These are phyloP conservation scores for Beauveria medogensis DNA, from an alignment of 2,329 filamentous ascomycete genomes.

Conservation along the genomic window DNA sequence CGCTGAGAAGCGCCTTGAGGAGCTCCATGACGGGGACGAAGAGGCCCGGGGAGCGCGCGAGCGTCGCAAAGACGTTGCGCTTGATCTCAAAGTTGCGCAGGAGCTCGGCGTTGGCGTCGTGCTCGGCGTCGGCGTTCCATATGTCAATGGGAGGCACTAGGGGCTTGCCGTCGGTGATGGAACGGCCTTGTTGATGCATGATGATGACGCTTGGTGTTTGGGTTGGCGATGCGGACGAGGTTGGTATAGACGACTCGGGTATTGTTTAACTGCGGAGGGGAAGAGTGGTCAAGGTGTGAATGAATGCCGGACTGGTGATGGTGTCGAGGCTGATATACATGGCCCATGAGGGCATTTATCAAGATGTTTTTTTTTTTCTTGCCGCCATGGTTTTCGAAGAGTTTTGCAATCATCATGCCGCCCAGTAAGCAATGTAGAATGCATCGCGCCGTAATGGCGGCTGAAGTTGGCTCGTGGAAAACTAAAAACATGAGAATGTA, in stretches of 20 bases:
- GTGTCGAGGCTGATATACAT: background rate
- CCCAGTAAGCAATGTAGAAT: no score
- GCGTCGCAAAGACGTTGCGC: background rate
- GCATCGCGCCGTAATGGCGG: no score
- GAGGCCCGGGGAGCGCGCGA: background rate
- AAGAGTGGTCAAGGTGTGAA: no score
- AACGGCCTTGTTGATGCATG: background rate
- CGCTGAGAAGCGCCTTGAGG: background rate
- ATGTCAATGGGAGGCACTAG: background rate
- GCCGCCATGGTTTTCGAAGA: background rate
- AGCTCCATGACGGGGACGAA: background rate
- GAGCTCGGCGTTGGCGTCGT: background rate
- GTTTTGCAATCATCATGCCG: background rate
- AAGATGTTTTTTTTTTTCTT: background rate
- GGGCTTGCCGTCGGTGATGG: background rate
- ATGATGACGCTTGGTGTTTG: background rate
- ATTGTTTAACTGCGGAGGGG: no score
- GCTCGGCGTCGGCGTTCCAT: background rate
- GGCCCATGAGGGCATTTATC: background rate
- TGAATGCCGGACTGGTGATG: no score
- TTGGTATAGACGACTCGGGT: background rate
- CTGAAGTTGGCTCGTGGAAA: no score
- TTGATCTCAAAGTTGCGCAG: background rate
- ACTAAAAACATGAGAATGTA: no score
- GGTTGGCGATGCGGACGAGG: background rate